Percentiles rank a stretch among this genome's conserved stretches.
These are phyloP conservation scores for Eutypa lata DNA, from an alignment of 2,329 filamentous ascomycete species.

Conservation along the genomic window DNA sequence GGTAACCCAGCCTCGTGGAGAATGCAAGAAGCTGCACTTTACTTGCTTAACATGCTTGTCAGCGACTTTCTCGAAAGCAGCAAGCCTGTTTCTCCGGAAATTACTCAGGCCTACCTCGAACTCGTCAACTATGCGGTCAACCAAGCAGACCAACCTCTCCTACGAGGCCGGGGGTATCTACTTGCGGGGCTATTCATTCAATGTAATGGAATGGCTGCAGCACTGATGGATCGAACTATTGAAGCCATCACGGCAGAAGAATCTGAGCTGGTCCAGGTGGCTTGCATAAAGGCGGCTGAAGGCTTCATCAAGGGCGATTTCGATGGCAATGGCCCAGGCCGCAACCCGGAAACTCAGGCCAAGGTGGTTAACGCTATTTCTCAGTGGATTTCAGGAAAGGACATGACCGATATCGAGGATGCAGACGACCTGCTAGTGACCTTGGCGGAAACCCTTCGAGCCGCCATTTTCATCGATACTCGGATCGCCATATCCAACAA, in stretches of 20 bases:
- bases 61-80: constrained; percentile 79
- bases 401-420: constrained; percentile 79
- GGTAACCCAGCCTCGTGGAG: constrained; percentile 51
- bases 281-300: constrained; percentile 85
- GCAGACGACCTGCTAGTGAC: constrained; percentile 91
- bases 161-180: constrained; percentile 83
- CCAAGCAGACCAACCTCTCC: constrained; percentile 66
- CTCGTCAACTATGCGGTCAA: constrained; percentile 77
- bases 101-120: constrained; percentile 72
- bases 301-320: constrained; percentile 50
- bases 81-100: constrained; percentile 65
- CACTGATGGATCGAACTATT: constrained; percentile 69
- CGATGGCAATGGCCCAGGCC: constrained; percentile 39
- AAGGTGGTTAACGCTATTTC: constrained; percentile 59
- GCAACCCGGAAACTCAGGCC: constrained; percentile 52
- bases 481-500: constrained; percentile 69
- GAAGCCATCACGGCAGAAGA: constrained; percentile 71
- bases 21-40: constrained; percentile 76
- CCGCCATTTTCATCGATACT: constrained; percentile 78
- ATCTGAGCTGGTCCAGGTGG: constrained; percentile 86
- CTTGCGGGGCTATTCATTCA: constrained; percentile 78
- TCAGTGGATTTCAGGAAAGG: constrained; percentile 74
- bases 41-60: constrained; percentile 78
- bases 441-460: constrained; percentile 79
- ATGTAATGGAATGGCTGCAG: constrained; percentile 60